These are phyloP conservation scores for Suillus clintonianus DNA, from an alignment of 768 basidiomycete species.

Conservation along the genomic window DNA sequence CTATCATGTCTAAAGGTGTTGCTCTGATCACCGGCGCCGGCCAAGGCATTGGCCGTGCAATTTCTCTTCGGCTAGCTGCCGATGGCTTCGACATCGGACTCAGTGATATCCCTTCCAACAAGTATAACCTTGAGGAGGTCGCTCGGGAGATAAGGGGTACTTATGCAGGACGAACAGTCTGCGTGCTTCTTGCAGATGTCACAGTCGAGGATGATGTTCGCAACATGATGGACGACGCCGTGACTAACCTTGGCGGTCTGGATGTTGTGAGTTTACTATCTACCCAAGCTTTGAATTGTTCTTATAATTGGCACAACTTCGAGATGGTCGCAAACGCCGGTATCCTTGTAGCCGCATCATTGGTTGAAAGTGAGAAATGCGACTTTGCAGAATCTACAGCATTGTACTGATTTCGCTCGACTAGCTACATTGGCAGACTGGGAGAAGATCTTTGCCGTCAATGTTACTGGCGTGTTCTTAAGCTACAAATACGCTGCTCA, in stretches of 20 bases:
- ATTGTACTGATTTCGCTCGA: background rate
- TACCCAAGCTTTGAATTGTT: background rate
- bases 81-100: constrained; percentile 35
- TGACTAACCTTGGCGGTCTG: constrained; percentile 41
- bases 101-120: constrained; percentile 27
- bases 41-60: constrained; percentile 27
- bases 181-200: constrained; percentile 41
- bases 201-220: constrained; percentile 43
- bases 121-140: constrained; percentile 25
- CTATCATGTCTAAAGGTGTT: constrained; percentile 21
- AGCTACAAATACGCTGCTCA: constrained; percentile 38
- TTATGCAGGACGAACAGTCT: constrained; percentile 23
- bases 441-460: constrained; percentile 33
- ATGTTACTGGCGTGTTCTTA: constrained; percentile 36
- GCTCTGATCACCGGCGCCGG: constrained; percentile 39
- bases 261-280: constrained; percentile 42
- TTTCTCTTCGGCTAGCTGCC: constrained; percentile 33
- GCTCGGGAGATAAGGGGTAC: constrained; percentile 27
- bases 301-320: background rate
- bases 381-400: too few relatives aligned
- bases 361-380: constrained; percentile 15
- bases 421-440: constrained; percentile 31
- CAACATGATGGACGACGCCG: constrained; percentile 34
- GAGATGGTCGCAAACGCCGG: constrained; percentile 33
- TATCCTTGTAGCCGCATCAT: background rate